Evolutionary conservation across 495 filamentous ascomycete species (phyloP), one percentile per base, ranked within the genome.

Genomic region (Hypoxylon perforatum): DNA sequence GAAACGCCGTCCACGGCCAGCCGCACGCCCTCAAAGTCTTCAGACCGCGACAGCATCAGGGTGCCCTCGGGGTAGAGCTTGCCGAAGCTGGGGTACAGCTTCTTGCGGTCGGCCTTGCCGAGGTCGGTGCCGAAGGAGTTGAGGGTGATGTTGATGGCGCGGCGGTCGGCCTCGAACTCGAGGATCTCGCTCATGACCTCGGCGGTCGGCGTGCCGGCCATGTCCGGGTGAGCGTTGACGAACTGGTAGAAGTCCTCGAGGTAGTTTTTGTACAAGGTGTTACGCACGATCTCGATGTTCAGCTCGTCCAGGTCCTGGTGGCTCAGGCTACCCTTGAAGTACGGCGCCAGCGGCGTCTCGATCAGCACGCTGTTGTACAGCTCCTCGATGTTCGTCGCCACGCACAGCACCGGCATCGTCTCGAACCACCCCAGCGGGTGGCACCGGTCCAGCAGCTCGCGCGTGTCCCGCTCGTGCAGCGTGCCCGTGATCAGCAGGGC

Each of bases 231-330:
- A 19, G 88, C 90, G 78, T 90, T 94, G 76, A 97, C 89, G 72
- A 96, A 98, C 23, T 90, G 82, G 80, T 97, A 87, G 78, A 99
- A 99, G 75, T 98, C 95, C 76, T 99, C 95, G 21, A 99, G 84
- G 78, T 99, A 99, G 81, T 96, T 97, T 86, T 98, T 98, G 85
- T 97, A 99, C 44, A 99, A 84, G 10, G 96, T 99, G 78, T 99
- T 98, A 50, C 96, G 90, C 46, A 99, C 89, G 73, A 99, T 99
- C 81, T 99, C 95, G 72, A 99, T 99, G 80, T 99, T 99, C 75
- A 98, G 82, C 84, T 98, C 96, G 79, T 99, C 95, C 60, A 99
- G 85, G 74, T 99, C 95, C 75, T 96, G 92, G 75, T 96, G 93
- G 76, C 89, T 94, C 36, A 99, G 82, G 64, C 91, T 95, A 61